Base-by-base conservation (phyloP, 495 filamentous ascomycete genomes). In the Aspergillus mulundensis region DNA sequence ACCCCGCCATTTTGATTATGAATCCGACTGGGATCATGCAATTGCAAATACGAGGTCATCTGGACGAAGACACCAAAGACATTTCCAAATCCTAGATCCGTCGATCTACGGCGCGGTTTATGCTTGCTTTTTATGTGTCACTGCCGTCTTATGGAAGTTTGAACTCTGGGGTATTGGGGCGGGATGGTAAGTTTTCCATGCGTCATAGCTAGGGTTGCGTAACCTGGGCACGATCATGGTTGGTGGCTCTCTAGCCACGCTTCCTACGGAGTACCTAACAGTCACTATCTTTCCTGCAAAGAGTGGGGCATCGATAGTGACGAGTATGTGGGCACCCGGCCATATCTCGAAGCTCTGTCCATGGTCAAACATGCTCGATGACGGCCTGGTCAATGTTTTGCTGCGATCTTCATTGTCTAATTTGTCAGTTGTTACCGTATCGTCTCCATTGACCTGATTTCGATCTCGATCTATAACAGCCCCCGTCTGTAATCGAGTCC, bases 1-100 rank as follows among this genome's bases (percentile, higher is more conserved):
- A 47, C 45, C 45, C 45, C 45, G 45, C 45, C 18, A 21, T n/a
- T 32, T 19, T 47, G 23, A 46, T 47, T 47, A 10, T 47, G 16
- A 47, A 40, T 18, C n/a, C 18, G n/a, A 18, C 38, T 18, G n/a
- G 14, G 38, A 40, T 40, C 38, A 16, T 18, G n/a, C 38, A 40
- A 40, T 40, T 14, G 32, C 32, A 36, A 40, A 40, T 40, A 40
- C 41, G 41, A 45, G 43, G 43, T 45, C 43, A 25, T 44, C 8
- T 4, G 19, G 41, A 21, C 12, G 7, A 44, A 24, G 41, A 44
- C 21, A 14, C 15, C 16, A 3, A 42, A 42, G 11, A 28, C n/a
- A 36, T 18, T 18, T 24, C 15, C n/a, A 47, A 32, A 14, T 19
- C 45, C 43, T 1, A 19, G 24, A 19, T n/a, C 23, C 28, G 43